phyloP scores from a whole-genome alignment of 1,139 yeast genomes.

The Magnusiomyces suaveolens region DNA sequence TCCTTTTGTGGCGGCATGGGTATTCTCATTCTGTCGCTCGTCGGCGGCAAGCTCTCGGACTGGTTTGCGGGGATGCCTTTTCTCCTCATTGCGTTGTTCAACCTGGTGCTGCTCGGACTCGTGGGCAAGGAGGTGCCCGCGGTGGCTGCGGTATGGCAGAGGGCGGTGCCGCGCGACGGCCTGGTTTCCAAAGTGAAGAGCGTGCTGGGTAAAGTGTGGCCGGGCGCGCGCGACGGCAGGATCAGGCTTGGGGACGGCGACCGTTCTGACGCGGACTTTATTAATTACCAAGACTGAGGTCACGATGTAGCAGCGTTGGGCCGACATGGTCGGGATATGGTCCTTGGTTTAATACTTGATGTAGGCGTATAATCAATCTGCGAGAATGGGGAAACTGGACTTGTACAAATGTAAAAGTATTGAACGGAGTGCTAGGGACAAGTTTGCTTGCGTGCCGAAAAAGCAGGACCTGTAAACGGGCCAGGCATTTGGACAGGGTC shows the following conservation, averaged over 20 bases:
- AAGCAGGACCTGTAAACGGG: too few relatives aligned
- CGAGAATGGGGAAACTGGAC: too few relatives aligned
- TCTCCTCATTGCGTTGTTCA: slow-evolving; percentile 42
- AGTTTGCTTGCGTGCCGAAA: too few relatives aligned
- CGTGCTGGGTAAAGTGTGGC: not conserved
- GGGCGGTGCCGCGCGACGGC: not conserved
- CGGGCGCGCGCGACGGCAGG: not conserved
- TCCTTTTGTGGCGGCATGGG: slow-evolving; percentile 65
- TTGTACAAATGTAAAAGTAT: too few relatives aligned
- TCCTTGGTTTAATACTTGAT: too few relatives aligned
- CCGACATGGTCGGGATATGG: too few relatives aligned
- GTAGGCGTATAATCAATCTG: too few relatives aligned
- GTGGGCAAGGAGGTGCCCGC: not conserved
- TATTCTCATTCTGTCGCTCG: slow-evolving; percentile 45
- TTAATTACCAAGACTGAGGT: not conserved
- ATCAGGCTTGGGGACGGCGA: not conserved
- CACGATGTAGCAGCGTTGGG: too few relatives aligned
- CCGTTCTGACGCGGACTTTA: not conserved
- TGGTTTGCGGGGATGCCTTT: slow-evolving; percentile 53
- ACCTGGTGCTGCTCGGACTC: slow-evolving; percentile 25
- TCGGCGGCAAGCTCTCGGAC: slow-evolving; percentile 58
- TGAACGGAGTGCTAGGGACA: too few relatives aligned
- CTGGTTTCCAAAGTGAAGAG: not conserved
- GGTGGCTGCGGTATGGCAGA: not conserved
- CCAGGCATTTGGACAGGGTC: too few relatives aligned